Evolutionary conservation across 2,329 filamentous ascomycete genomes (phyloP), one percentile per base, ranked within the genome.

Genomic region (Aspergillus chevalieri): DNA sequence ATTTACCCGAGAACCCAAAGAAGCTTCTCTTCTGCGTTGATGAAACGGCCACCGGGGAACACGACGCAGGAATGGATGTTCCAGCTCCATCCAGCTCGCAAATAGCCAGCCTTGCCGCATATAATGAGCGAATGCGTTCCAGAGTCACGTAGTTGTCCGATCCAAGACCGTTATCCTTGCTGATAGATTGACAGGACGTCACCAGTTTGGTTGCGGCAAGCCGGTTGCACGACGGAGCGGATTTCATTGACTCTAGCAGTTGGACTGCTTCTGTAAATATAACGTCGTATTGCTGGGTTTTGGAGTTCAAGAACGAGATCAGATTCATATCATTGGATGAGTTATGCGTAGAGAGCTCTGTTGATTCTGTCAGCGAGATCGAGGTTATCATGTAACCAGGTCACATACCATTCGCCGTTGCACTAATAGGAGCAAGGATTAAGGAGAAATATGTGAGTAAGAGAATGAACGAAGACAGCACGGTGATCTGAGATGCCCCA

Each of bases 21-120:
- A 51, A 49, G 14, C 52, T 60, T 58, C 48, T 63, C 60, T 67
- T 52, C 55, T 66, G 52, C 14, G 65, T 56, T 0, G 64, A 57
- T 6, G 70, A 67, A 3, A 73, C 71, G 6, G 74, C 65, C 30
- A 84, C 74, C 2, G 75, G 65, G 15, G 67, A 57, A 55, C 83
- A 86, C 21, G 74, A 58, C 3, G 66, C 51, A 2, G 83, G 82
- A 34, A 80, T 67, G 2, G 64, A 49, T 14, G 76, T 72, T 9
- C 75, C 73, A 2, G 79, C 78, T 17, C 75, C 76, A 9, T 73
- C 70, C 6, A 85, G 71, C 58, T 86, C 83, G 56, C 84, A 87
- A 7, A 84, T 71, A 9, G 84, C 81, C 14, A 86, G 71, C 42
- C 81, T 77, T 7, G 79, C 78, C 2, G 82, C 81, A 54, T 83